A percentile compares a stretch with the other conserved stretches of the same genome.
Evolutionary conservation across 2,329 filamentous ascomycete species (phyloP).

Genomic region (Lecanicillium sp.): DNA sequence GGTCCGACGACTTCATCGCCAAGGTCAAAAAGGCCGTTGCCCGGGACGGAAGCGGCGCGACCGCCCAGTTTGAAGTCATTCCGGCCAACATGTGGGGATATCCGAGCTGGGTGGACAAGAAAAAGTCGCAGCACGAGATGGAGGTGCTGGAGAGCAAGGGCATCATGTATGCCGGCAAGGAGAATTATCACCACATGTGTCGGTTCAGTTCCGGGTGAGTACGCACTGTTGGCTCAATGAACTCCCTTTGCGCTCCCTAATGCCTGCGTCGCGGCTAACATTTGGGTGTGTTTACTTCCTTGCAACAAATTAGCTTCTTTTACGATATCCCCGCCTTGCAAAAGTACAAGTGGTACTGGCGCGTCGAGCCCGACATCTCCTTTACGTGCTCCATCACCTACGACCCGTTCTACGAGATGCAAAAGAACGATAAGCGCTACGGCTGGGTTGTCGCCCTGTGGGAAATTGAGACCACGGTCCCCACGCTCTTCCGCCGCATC

Average conservation of each 20-base stretch:
- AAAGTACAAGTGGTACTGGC: slow-evolving; percentile 39
- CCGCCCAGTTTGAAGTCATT: slow-evolving; percentile 31
- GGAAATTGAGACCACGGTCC: slow-evolving; percentile 33
- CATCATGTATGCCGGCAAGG: slow-evolving; percentile 28
- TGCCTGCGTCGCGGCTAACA: too few relatives aligned
- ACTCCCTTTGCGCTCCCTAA: slow-evolving; percentile 7
- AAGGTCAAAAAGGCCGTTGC: slow-evolving; percentile 26
- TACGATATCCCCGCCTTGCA: slow-evolving; percentile 31
- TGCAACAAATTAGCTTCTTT: slow-evolving; percentile 32
- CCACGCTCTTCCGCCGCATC: slow-evolving; percentile 31
- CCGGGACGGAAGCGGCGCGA: slow-evolving; percentile 18
- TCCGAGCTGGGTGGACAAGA: slow-evolving; percentile 24
- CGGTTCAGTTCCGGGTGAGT: slow-evolving; percentile 35
- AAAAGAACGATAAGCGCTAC: slow-evolving; percentile 32
- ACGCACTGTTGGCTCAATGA: neutral
- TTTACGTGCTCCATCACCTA: slow-evolving; percentile 38
- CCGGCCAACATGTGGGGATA: slow-evolving; percentile 31
- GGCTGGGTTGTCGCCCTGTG: slow-evolving; percentile 35
- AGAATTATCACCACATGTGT: slow-evolving; percentile 33
- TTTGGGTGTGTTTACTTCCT: too few relatives aligned
- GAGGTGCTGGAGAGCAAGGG: slow-evolving; percentile 22
- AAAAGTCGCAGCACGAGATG: slow-evolving; percentile 23
- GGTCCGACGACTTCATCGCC: slow-evolving; percentile 28
- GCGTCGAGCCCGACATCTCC: slow-evolving; percentile 35
- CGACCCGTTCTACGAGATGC: slow-evolving; percentile 38